These are phyloP conservation scores for Zarea fungicola DNA, from an alignment of 2,329 filamentous ascomycete genomes.

Conservation along the genomic window DNA sequence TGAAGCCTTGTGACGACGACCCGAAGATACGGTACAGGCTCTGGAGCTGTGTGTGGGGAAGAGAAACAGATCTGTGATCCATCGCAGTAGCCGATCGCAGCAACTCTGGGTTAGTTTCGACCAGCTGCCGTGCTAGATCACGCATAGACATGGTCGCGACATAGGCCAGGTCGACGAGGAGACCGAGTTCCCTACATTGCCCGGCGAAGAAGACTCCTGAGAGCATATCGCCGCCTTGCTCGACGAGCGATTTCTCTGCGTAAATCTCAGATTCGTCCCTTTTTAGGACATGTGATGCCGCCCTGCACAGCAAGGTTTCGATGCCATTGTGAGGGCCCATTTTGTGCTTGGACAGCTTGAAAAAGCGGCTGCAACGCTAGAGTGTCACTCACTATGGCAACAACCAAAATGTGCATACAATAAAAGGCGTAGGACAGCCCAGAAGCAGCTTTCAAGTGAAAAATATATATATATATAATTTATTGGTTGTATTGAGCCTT, in stretches of 20 bases:
- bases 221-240: constrained; percentile 8
- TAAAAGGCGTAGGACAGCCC: neutral
- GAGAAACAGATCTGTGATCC: neutral
- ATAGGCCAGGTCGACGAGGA: constrained; percentile 6
- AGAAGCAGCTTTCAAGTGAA: neutral
- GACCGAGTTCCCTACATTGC: constrained; percentile 8
- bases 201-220: constrained; percentile 8
- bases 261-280: constrained; percentile 8
- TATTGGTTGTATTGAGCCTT: neutral
- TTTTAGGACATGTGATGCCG: constrained; percentile 9
- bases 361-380: neutral
- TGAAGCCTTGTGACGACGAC: constrained; percentile 1
- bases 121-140: constrained; percentile 5
- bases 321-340: constrained; percentile 4
- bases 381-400: neutral
- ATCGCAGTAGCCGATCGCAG: neutral
- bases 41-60: constrained; percentile 7
- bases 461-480: neutral
- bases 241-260: constrained; percentile 5
- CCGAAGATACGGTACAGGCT: constrained; percentile 4
- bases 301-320: constrained; percentile 8
- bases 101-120: neutral
- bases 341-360: neutral
- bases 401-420: neutral
- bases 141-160: constrained; percentile 2